Base-by-base conservation (phyloP, 176 grass and related monocot species). In the Musa acuminata region DNA sequence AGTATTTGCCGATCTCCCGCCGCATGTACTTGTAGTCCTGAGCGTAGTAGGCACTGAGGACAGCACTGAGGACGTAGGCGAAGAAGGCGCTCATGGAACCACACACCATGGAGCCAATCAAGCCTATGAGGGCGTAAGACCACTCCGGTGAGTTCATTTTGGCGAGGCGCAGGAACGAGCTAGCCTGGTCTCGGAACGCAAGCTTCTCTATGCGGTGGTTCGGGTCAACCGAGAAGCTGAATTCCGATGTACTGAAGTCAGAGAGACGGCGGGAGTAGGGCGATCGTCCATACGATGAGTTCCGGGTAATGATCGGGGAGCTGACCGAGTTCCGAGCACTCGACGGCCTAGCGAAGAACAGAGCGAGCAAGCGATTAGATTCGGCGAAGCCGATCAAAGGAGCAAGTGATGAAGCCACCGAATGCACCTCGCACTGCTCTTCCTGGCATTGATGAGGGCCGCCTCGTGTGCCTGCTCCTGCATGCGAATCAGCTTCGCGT, bases 381-480 rank as follows among this genome's bases (percentile, higher is more conserved):
- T 29, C 5, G 19, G 11, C 27, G 11, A 72, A 22, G 17, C 7
- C 21, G 13, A 51, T 49, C 26, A 1, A 49, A 17, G 50, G 23
- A 24, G n/a, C 64, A 27, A 4, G 20, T 67, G 10, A 67, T 13
- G 10, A 51, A 23, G 49, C 67, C n/a, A 55, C n/a, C 51, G 35
- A 51, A 20, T 26, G 24, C 70, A 87, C 85, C 85, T 84, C 48
- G 95, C 95, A 77, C 91, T 99, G 82, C 90, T 94, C 77, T 86
- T 86, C 21, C 93, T 76, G 12, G 93, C 88, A 75, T 83, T 85
- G 19, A 85, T 79, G 23, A 93, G 64, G 52, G 95, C 95, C 11
- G 86, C 83, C 84, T 91, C 96, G 62, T 95, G 91, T 9, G 95
- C 95, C 77, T 99, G 91, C 86, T 99, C 96, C 79, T 99, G 96